Base-by-base conservation (phyloP, 225 moss, liverwort and hornwort species). In the Marchantia polymorpha region DNA sequence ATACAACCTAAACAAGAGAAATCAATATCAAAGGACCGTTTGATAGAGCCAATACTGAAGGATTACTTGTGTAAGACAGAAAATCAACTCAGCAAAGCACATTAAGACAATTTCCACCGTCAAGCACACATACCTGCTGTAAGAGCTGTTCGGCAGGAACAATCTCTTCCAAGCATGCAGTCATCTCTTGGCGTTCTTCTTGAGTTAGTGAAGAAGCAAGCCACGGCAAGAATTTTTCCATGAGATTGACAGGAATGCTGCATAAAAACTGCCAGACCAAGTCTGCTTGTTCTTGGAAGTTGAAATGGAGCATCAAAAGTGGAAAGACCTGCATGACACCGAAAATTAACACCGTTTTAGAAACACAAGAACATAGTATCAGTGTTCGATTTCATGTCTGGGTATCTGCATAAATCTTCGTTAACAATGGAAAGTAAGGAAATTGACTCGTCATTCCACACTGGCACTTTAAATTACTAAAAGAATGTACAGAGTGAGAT, bases 231-330 rank as follows among this genome's bases (percentile, higher is more conserved):
- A 96, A 94, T 78, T 92, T 93, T 83, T 96, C 96, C 92, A 96
- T 88, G 80, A 96, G 87, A 63, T 96, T 96, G 82, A 96, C 96
- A 69, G 96, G 96, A 81, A 96, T 94, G 86, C 96, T 94, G 90
- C 96, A 96, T 71, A 96, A 85, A 79, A 96, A 96, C 80, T 96
- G 96, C 96, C 96, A 96, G 46, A 96, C 96, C 78, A 96, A 85
- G 67, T 87, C 91, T 78, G 94, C 96, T 87, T 96, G 96, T 82
- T 96, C 96, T 74, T 94, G 91, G 76, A 90, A 90, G 85, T 85
- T 90, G 73, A 96, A 96, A 70, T 92, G 91, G 72, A 85, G 70
- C 90, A 92, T 92, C 49, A 96, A 90, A 78, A 96, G 96, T 55
- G 96, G 96, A 83, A 96, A 96, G 54, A 96, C 89, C 96, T 96